Evolutionary conservation across 2,329 filamentous ascomycete genomes (phyloP).

Genomic region (Hortaea werneckii): DNA sequence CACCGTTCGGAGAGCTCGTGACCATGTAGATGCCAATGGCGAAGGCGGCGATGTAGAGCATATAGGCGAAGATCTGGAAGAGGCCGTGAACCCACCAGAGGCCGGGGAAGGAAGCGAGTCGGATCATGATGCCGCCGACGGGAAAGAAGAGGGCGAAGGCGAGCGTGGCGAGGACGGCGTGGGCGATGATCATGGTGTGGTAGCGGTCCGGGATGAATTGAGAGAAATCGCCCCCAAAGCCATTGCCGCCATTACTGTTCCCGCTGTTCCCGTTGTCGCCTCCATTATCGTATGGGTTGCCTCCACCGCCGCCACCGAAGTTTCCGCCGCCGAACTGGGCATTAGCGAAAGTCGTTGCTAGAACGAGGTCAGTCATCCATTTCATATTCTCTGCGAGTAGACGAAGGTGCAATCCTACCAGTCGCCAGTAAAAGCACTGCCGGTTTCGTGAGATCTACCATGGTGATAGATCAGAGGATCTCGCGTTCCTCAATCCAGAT

Average conservation of each 20-base stretch:
- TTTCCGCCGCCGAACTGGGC: constrained; percentile 1
- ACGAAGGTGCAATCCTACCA: neutral
- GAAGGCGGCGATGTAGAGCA: constrained; percentile 40
- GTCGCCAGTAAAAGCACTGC: constrained; percentile 1
- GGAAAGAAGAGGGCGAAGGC: constrained; percentile 40
- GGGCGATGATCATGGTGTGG: constrained; percentile 32
- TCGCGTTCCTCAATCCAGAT: no score
- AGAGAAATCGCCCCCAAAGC: neutral
- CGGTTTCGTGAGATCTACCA: neutral
- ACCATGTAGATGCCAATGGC: constrained; percentile 43
- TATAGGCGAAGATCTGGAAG: constrained; percentile 41
- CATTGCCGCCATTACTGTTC: neutral
- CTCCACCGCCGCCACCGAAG: neutral
- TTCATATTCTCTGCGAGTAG: neutral
- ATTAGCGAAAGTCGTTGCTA: neutral
- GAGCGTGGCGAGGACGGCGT: constrained; percentile 35
- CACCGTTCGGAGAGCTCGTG: constrained; percentile 4
- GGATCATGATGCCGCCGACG: constrained; percentile 35
- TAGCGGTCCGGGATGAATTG: neutral
- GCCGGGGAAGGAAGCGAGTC: constrained; percentile 35
- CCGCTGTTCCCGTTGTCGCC: constrained; percentile 1
- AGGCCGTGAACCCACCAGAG: constrained; percentile 36
- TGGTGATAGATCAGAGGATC: neutral
- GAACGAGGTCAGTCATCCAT: no score
- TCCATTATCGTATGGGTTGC: neutral